These are phyloP conservation scores for Asterophora parasitica DNA, from an alignment of 768 basidiomycete genomes.

Conservation along the genomic window DNA sequence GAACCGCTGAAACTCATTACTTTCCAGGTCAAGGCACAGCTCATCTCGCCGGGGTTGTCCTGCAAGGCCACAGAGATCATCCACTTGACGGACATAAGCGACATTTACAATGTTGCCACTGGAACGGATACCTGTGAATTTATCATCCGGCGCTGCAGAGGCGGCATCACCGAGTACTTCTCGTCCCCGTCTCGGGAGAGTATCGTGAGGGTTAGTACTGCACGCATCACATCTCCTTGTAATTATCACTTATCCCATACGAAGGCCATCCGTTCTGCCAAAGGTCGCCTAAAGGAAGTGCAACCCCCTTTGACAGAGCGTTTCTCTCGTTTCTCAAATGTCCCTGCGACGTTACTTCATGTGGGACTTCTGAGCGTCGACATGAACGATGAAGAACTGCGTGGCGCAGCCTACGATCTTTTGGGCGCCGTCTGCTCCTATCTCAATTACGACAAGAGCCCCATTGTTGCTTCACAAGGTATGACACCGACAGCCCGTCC, in stretches of 20 bases:
- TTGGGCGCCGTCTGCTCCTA: constrained; percentile 72
- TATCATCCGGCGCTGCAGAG: constrained; percentile 68
- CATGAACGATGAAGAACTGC: constrained; percentile 69
- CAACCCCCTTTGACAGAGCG: constrained; percentile 53
- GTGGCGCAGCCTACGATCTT: constrained; percentile 75
- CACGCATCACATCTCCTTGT: not conserved
- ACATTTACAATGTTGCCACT: constrained; percentile 77
- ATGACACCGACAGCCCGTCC: constrained; percentile 8
- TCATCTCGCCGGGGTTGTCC: constrained; percentile 61
- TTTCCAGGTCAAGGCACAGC: constrained; percentile 59
- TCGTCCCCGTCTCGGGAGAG: constrained; percentile 63
- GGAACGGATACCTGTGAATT: constrained; percentile 75
- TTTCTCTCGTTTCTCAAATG: constrained; percentile 75
- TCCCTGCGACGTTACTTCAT: constrained; percentile 83
- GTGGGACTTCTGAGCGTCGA: constrained; percentile 79
- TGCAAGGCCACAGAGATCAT: constrained; percentile 84
- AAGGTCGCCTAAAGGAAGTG: constrained; percentile 58
- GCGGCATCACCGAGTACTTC: constrained; percentile 72
- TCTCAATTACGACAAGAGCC: constrained; percentile 71
- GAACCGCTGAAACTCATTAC: constrained; percentile 1
- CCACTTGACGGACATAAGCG: constrained; percentile 74
- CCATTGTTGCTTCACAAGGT: constrained; percentile 71
- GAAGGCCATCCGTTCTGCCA: constrained; percentile 72
- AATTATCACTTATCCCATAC: constrained; percentile 1
- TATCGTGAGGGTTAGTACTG: constrained; percentile 61